These are phyloP conservation scores for Penicillium cinerascens DNA, from an alignment of 495 filamentous ascomycete genomes.

Conservation along the genomic window DNA sequence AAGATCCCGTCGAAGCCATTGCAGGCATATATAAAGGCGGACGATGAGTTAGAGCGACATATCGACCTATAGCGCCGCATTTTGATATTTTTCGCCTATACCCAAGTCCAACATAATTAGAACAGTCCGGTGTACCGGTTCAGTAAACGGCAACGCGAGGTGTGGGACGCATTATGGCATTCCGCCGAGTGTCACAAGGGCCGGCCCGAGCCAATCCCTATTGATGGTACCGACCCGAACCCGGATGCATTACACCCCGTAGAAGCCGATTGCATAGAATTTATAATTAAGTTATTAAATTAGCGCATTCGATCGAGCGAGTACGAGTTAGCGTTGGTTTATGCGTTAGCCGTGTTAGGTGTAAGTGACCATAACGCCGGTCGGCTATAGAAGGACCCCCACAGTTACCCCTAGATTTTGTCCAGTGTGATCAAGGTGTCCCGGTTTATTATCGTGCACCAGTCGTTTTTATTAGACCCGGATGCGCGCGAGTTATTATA, in stretches of 20 bases:
- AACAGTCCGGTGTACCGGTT: not conserved
- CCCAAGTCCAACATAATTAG: not conserved
- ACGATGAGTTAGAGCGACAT: not conserved
- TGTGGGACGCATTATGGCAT: too few species aligned
- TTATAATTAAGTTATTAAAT: not conserved
- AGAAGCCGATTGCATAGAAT: not conserved
- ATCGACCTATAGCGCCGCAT: constrained; percentile 1
- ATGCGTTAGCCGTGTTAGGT: not conserved
- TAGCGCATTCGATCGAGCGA: not conserved
- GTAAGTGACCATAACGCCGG: not conserved
- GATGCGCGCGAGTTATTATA: not conserved
- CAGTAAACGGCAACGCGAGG: too few species aligned
- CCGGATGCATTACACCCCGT: too few species aligned
- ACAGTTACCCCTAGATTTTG: constrained; percentile 1
- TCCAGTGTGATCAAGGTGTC: not conserved
- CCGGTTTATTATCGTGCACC: not conserved
- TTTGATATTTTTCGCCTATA: constrained; percentile 1
- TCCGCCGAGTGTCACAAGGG: too few species aligned
- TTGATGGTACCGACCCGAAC: too few species aligned
- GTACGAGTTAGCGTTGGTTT: constrained; percentile 1
- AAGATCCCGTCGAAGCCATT: constrained; percentile 2
- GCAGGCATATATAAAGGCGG: not conserved
- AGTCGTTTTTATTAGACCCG: not conserved
- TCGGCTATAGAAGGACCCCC: not conserved
- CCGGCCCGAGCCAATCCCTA: too few species aligned